A percentile compares a stretch with the other conserved stretches of the same genome.
Conservation (phyloP, 805 yeast genomes). For the Spathaspora hagerdaliae region DNA sequence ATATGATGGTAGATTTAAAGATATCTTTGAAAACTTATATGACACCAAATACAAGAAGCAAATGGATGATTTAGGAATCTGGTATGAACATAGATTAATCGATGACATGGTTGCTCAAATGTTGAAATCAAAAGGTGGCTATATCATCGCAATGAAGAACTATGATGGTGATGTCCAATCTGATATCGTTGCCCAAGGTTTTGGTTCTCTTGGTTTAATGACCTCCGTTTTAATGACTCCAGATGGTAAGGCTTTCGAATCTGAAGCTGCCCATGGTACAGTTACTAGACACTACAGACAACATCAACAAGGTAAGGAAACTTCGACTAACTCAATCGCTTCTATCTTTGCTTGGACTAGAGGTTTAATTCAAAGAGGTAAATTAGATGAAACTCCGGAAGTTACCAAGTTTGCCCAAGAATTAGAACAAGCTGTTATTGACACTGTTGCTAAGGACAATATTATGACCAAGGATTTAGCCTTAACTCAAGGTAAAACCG, state of each 20-base stretch:
- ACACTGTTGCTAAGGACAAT: constrained; percentile 78
- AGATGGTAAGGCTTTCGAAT: constrained; percentile 91
- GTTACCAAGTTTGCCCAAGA: constrained; percentile 75
- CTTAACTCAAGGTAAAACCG: constrained; percentile 81
- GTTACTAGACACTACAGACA: constrained; percentile 96
- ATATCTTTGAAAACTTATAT: constrained; percentile 80
- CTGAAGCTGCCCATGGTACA: constrained; percentile 99
- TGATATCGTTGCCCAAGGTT: constrained; percentile 97
- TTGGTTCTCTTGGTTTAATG: constrained; percentile 95
- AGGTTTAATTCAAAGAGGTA: constrained; percentile 91
- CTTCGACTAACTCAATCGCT: constrained; percentile 95
- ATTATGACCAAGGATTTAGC: constrained; percentile 97
- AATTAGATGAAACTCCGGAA: constrained; percentile 79
- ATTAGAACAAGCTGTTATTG: constrained; percentile 80
- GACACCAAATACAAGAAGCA: constrained; percentile 61
- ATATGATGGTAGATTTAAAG: constrained; percentile 95
- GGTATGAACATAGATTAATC: constrained; percentile 95
- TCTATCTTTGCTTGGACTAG: constrained; percentile 97
- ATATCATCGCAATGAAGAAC: constrained; percentile 92
- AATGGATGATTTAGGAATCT: constrained; percentile 79
- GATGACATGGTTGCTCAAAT: constrained; percentile 99
- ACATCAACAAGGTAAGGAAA: constrained; percentile 94
- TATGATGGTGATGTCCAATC: constrained; percentile 98
- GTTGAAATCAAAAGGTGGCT: constrained; percentile 95
- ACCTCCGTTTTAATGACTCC: constrained; percentile 96